These are phyloP conservation scores for Hyphopichia burtonii DNA, from an alignment of 1,139 yeast species.

Conservation along the genomic window DNA sequence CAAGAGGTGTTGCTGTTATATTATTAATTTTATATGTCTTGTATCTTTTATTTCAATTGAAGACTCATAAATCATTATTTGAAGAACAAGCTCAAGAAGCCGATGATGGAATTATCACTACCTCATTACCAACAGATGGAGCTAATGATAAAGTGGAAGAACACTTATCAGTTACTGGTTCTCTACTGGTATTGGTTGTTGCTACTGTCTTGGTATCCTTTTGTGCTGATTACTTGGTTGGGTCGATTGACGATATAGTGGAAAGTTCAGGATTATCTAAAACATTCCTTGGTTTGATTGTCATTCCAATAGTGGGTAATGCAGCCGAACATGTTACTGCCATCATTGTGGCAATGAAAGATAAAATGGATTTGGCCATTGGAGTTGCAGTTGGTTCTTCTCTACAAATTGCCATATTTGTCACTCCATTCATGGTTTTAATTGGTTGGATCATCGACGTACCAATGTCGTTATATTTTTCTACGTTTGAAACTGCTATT, in stretches of 20 bases:
- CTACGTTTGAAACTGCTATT: slow-evolving; percentile 91
- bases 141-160: slow-evolving; percentile 28
- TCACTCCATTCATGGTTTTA: slow-evolving; percentile 91
- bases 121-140: slow-evolving; percentile 30
- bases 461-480: slow-evolving; percentile 90
- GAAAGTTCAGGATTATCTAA: slow-evolving; percentile 82
- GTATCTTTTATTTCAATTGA: slow-evolving; percentile 82
- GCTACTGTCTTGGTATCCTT: slow-evolving; percentile 83
- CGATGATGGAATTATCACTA: slow-evolving; percentile 36
- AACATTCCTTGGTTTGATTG: slow-evolving; percentile 90
- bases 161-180: slow-evolving; percentile 39
- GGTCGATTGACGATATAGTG: slow-evolving; percentile 87
- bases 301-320: slow-evolving; percentile 95
- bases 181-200: slow-evolving; percentile 49
- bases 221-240: slow-evolving; percentile 92
- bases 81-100: slow-evolving; percentile 41
- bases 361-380: slow-evolving; percentile 95
- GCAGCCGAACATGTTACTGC: slow-evolving; percentile 99
- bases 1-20: slow-evolving; percentile 84
- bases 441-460: slow-evolving; percentile 88
- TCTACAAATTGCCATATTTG: slow-evolving; percentile 89
- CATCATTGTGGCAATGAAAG: slow-evolving; percentile 88
- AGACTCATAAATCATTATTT: slow-evolving; percentile 68
- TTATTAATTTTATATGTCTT: slow-evolving; percentile 74
- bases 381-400: slow-evolving; percentile 98